Evolutionary conservation across 2,329 filamentous ascomycete species (phyloP).

Genomic region (Apiospora marii): DNA sequence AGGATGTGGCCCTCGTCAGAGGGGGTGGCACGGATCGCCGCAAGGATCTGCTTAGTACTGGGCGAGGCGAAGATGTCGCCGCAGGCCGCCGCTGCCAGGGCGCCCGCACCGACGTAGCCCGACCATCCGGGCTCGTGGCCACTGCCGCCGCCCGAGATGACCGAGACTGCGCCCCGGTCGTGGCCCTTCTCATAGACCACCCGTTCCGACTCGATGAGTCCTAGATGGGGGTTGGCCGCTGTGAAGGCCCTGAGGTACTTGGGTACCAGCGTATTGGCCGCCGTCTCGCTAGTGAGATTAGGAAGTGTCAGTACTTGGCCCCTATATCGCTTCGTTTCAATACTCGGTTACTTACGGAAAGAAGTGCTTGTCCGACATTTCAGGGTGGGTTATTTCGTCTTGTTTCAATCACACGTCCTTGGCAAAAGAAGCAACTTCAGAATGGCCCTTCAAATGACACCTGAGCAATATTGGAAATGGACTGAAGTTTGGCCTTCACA

Average conservation of each 20-base stretch:
- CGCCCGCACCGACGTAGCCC: constrained; percentile 73
- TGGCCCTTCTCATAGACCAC: constrained; percentile 49
- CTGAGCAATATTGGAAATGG: background rate
- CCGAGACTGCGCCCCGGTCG: constrained; percentile 48
- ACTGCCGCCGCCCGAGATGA: constrained; percentile 75
- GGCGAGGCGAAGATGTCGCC: constrained; percentile 81
- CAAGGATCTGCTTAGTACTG: constrained; percentile 74
- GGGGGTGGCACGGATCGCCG: constrained; percentile 69
- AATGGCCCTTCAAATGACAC: background rate
- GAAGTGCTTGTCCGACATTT: constrained; percentile 29
- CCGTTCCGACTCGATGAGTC: constrained; percentile 51
- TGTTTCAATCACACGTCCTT: background rate
- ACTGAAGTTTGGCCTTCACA: no score
- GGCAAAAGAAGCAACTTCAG: background rate
- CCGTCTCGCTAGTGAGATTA: background rate
- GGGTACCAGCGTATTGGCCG: constrained; percentile 37
- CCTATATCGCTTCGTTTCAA: background rate
- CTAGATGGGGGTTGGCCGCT: constrained; percentile 42
- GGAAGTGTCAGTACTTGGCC: background rate
- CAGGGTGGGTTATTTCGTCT: background rate
- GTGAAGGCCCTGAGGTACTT: constrained; percentile 36
- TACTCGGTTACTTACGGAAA: constrained; percentile 13
- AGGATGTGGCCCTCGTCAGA: constrained; percentile 72
- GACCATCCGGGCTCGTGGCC: constrained; percentile 79
- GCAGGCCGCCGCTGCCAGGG: constrained; percentile 73